Conservation (phyloP, 2,329 filamentous ascomycete species). For the Paecilomyces niveus region DNA sequence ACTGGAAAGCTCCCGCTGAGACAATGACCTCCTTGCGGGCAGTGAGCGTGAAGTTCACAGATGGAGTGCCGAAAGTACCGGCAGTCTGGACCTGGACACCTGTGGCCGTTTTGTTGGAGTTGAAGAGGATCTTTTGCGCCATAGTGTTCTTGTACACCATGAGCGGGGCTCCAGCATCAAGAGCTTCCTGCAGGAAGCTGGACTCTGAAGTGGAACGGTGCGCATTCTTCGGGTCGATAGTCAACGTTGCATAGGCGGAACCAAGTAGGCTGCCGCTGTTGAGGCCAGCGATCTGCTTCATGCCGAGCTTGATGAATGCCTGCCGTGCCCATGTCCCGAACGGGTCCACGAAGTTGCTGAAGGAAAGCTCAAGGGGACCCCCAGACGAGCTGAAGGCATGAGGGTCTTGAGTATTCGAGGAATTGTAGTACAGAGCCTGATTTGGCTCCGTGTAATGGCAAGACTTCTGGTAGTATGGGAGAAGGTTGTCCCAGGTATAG, state of each 20-base stretch:
- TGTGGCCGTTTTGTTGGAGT: conserved; percentile 19
- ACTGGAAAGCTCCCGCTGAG: conserved; percentile 37
- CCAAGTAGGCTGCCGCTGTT: conserved; percentile 19
- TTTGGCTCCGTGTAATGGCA: conserved; percentile 20
- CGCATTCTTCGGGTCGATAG: conserved; percentile 20
- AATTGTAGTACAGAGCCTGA: conserved; percentile 13
- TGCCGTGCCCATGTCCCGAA: conserved; percentile 20
- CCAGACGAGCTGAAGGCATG: conserved; percentile 11
- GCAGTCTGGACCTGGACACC: conserved; percentile 11
- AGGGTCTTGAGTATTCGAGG: conserved; percentile 15
- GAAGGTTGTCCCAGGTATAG: conserved; percentile 22
- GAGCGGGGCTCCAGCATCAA: conserved; percentile 17
- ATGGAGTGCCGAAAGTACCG: conserved; percentile 13
- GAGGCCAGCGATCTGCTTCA: conserved; percentile 18
- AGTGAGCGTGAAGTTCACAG: conserved; percentile 11
- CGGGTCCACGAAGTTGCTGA: conserved; percentile 17
- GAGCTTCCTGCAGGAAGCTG: conserved; percentile 17
- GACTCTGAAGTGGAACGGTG: conserved; percentile 16
- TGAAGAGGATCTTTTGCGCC: conserved; percentile 30
- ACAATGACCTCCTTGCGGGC: conserved; percentile 39
- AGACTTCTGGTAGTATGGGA: conserved; percentile 23
- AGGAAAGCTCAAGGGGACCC: conserved; percentile 27
- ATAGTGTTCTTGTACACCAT: conserved; percentile 25
- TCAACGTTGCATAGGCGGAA: conserved; percentile 19
- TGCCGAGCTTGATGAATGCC: conserved; percentile 19